Conservation (phyloP, 495 filamentous ascomycete genomes). For the Elasticomyces elasticus region DNA sequence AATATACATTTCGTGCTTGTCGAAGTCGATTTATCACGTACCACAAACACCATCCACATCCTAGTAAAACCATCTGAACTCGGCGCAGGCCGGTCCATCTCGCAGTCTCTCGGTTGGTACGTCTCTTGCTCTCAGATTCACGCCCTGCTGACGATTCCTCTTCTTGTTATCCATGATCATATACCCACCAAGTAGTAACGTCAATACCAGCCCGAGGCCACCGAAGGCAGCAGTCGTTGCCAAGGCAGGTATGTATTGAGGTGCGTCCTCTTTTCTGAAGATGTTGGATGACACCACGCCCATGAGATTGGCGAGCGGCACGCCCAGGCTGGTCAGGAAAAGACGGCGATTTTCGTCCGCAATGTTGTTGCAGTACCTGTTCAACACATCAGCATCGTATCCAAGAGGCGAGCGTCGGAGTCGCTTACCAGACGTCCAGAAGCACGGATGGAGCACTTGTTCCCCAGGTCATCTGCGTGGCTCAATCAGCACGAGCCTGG, state of each 20-base stretch:
- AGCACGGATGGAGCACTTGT: no score
- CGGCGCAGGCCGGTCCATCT: slow-evolving; percentile 53
- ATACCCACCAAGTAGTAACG: slow-evolving; percentile 48
- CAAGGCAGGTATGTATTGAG: slow-evolving; percentile 61
- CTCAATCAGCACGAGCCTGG: no score
- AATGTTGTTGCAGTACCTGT: no score
- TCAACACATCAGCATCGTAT: no score
- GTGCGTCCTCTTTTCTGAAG: slow-evolving; percentile 59
- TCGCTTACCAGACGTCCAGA: no score
- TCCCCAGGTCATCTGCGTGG: no score
- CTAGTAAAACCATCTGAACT: slow-evolving; percentile 74
- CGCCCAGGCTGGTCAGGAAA: slow-evolving; percentile 59
- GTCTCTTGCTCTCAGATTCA: slow-evolving; percentile 51
- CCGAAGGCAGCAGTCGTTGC: slow-evolving; percentile 67
- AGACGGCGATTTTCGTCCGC: slow-evolving; percentile 65
- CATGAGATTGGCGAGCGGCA: slow-evolving; percentile 74
- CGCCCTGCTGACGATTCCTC: slow-evolving; percentile 51
- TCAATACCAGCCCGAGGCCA: slow-evolving; percentile 49
- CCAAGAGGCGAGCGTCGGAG: no score
- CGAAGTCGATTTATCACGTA: no score
- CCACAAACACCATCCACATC: no score
- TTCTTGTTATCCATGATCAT: slow-evolving; percentile 64
- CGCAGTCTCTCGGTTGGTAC: slow-evolving; percentile 57
- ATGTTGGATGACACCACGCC: slow-evolving; percentile 64
- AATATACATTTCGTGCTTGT: no score